phyloP scores from a whole-genome alignment of 345 rosid species.

The Ceriops tagal region DNA sequence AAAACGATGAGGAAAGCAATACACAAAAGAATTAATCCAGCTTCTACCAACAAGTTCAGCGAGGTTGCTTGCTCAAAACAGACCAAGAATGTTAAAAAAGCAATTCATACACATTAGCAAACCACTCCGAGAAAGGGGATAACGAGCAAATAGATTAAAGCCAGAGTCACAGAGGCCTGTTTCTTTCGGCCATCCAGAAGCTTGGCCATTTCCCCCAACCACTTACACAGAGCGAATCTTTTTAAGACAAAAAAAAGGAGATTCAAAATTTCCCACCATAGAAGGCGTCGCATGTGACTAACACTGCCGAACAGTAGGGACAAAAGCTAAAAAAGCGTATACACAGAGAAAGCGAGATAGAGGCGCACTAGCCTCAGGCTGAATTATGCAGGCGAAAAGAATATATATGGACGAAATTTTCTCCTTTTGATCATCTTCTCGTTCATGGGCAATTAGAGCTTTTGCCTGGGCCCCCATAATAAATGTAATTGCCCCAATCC shows the following conservation, averaged over 20 bases:
- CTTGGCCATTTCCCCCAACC: constrained; percentile 35
- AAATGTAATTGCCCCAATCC: constrained; percentile 28
- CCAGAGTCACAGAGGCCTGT: constrained; percentile 30
- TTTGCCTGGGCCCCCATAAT: constrained; percentile 32
- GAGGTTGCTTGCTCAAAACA: no score
- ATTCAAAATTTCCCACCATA: constrained; percentile 51
- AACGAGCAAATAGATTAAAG: constrained; percentile 41
- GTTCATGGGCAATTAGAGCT: constrained; percentile 24
- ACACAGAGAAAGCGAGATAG: constrained; percentile 8
- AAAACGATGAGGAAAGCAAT: no score
- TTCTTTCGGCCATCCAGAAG: constrained; percentile 42
- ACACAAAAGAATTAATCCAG: no score
- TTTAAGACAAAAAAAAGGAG: constrained; percentile 8
- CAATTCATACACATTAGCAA: constrained; percentile 28
- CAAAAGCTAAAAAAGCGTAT: constrained; percentile 21
- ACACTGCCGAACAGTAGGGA: constrained; percentile 22
- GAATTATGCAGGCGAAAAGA: constrained; percentile 45
- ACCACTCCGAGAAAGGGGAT: constrained; percentile 38
- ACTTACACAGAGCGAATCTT: constrained; percentile 39
- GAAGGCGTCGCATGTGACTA: constrained; percentile 25
- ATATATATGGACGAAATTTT: neutral
- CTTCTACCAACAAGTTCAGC: no score
- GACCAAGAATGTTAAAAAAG: no score
- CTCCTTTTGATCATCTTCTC: neutral
- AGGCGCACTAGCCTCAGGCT: constrained; percentile 29